Percentiles rank a stretch among this genome's conserved stretches.
These are phyloP conservation scores for Septoria linicola DNA, from an alignment of 2,329 filamentous ascomycete species.

Conservation along the genomic window DNA sequence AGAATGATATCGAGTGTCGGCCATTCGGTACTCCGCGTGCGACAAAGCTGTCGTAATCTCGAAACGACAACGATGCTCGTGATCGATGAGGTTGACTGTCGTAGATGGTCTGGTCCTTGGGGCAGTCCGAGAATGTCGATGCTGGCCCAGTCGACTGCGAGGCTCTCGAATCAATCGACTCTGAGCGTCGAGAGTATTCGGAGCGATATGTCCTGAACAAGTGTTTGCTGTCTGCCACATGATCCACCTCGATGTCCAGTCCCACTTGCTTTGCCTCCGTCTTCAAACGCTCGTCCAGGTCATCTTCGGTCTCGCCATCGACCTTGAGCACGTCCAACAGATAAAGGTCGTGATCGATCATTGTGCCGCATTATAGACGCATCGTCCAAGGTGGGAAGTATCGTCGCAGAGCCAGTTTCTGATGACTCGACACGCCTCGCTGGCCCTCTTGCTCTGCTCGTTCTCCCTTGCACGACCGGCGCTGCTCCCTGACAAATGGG, in stretches of 20 bases:
- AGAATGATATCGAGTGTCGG: slow-evolving; percentile 33
- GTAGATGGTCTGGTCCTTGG: slow-evolving; percentile 29
- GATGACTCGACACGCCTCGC: too few species aligned
- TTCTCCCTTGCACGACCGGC: slow-evolving; percentile 1
- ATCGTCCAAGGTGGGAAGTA: background rate
- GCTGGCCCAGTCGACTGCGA: slow-evolving; percentile 39
- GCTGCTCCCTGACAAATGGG: background rate
- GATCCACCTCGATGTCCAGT: slow-evolving; percentile 20
- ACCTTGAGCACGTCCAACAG: slow-evolving; percentile 35
- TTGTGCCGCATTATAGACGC: slow-evolving; percentile 13
- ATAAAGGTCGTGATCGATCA: slow-evolving; percentile 28
- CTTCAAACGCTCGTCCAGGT: slow-evolving; percentile 31
- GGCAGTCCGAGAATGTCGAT: slow-evolving; percentile 37
- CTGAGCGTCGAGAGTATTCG: slow-evolving; percentile 31
- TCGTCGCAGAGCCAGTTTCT: too few species aligned
- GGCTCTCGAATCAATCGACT: slow-evolving; percentile 35
- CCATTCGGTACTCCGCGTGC: slow-evolving; percentile 29
- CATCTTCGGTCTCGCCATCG: slow-evolving; percentile 33
- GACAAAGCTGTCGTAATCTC: slow-evolving; percentile 39
- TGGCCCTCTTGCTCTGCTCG: background rate
- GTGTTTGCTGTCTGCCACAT: slow-evolving; percentile 13
- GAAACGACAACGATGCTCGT: slow-evolving; percentile 34
- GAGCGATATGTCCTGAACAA: slow-evolving; percentile 19
- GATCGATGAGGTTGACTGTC: slow-evolving; percentile 20
- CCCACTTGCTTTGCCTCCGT: slow-evolving; percentile 33